phyloP scores from a whole-genome alignment of 2,329 filamentous ascomycete species.

The Thelonectria blattea region DNA sequence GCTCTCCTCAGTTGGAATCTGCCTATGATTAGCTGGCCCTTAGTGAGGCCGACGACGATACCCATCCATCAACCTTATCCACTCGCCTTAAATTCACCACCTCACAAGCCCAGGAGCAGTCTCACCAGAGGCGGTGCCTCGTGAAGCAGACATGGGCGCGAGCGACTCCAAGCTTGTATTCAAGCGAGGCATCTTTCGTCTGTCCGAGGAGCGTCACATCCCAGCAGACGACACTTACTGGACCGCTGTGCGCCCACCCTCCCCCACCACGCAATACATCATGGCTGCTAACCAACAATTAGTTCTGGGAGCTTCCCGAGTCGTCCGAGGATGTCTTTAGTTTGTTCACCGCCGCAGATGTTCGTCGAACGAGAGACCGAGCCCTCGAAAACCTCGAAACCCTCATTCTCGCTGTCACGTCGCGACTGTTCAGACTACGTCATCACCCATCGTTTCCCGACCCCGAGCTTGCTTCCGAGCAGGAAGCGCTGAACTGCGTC shows the following conservation, averaged over 20 bases:
- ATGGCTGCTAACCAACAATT: slow-evolving; percentile 29
- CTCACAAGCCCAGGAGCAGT: slow-evolving; percentile 23
- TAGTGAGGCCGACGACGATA: not conserved
- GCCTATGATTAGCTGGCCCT: slow-evolving; percentile 4
- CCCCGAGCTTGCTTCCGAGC: slow-evolving; percentile 80
- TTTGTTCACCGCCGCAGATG: slow-evolving; percentile 87
- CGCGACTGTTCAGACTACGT: slow-evolving; percentile 79
- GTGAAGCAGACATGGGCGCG: slow-evolving; percentile 75
- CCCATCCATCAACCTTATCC: slow-evolving; percentile 8
- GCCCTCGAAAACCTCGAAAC: slow-evolving; percentile 90
- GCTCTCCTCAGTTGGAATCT: not conserved
- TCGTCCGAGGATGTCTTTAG: slow-evolving; percentile 96
- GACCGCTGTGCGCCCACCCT: slow-evolving; percentile 73
- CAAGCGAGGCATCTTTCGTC: slow-evolving; percentile 96
- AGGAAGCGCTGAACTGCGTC: slow-evolving; percentile 93
- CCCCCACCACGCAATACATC: slow-evolving; percentile 16
- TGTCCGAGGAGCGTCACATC: slow-evolving; percentile 91
- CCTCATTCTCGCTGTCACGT: slow-evolving; percentile 81
- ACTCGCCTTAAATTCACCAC: slow-evolving; percentile 26
- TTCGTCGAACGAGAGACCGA: slow-evolving; percentile 84
- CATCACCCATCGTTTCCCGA: slow-evolving; percentile 93
- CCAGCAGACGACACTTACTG: slow-evolving; percentile 89
- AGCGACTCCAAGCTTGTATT: slow-evolving; percentile 99
- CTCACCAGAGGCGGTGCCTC: slow-evolving; percentile 31
- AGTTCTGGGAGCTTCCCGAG: slow-evolving; percentile 99